Conservation (phyloP, 2,329 filamentous ascomycete species). For the Cladophialophora immunda region DNA sequence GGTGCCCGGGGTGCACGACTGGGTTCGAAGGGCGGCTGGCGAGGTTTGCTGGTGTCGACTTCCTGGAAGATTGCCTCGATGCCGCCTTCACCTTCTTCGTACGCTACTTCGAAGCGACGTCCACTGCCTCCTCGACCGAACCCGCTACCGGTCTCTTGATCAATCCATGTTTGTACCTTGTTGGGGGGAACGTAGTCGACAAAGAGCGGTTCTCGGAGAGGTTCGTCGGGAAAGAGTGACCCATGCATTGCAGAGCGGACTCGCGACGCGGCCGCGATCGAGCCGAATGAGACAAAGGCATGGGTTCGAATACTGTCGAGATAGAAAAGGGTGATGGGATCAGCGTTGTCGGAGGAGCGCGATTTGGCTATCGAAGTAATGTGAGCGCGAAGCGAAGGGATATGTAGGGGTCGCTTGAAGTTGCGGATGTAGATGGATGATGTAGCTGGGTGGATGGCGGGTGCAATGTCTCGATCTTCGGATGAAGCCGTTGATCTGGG, state of each 20-base stretch:
- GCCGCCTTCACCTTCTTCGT: constrained; percentile 66
- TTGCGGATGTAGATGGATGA: constrained; percentile 86
- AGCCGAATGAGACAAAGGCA: constrained; percentile 79
- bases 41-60: constrained; percentile 42
- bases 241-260: constrained; percentile 80
- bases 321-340: constrained; percentile 73
- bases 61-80: constrained; percentile 67
- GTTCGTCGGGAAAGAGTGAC: constrained; percentile 85
- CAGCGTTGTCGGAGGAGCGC: constrained; percentile 58
- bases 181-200: constrained; percentile 88
- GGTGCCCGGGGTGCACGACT: constrained; percentile 23
- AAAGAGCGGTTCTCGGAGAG: constrained; percentile 82
- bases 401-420: constrained; percentile 85
- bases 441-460: constrained; percentile 76
- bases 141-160: constrained; percentile 64
- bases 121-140: constrained; percentile 49
- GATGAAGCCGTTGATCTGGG: constrained; percentile 41
- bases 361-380: constrained; percentile 74
- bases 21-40: constrained; percentile 10
- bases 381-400: constrained; percentile 71
- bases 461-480: constrained; percentile 55
- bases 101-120: constrained; percentile 75
- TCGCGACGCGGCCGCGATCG: constrained; percentile 74
- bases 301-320: constrained; percentile 89
- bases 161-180: constrained; percentile 76